Percentiles rank a stretch among this genome's conserved stretches.
Evolutionary conservation across 495 filamentous ascomycete genomes (phyloP).

Genomic region (Neurospora cerealis): DNA sequence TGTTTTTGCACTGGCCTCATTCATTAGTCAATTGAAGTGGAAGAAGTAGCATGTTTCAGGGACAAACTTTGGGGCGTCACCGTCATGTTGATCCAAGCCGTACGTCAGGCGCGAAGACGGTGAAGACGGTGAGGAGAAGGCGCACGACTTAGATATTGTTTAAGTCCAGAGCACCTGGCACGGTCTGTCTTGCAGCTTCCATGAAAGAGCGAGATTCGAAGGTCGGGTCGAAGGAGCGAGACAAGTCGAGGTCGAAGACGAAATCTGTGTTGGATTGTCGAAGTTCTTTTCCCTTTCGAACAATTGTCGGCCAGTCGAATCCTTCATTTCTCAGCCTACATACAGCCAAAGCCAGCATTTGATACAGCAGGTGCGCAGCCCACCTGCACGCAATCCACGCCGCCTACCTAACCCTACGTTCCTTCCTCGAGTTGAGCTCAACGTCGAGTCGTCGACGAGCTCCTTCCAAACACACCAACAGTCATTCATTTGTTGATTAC

Average conservation of each 20-base stretch:
- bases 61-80: neutral
- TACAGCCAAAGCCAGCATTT: neutral
- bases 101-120: neutral
- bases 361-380: neutral
- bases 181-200: neutral
- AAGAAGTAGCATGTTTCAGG: neutral
- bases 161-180: neutral
- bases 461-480: neutral
- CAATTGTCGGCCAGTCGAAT: neutral
- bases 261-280: neutral
- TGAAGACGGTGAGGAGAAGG: neutral
- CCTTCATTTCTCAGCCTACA: neutral
- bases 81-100: neutral
- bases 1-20: neutral
- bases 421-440: neutral
- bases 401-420: neutral
- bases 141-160: neutral
- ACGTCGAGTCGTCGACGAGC: neutral
- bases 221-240: neutral
- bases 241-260: neutral
- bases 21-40: neutral
- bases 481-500: neutral
- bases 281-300: neutral
- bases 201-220: neutral
- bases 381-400: neutral